Evolutionary conservation across 495 filamentous ascomycete species (phyloP).

Genomic region (Podospora didyma): DNA sequence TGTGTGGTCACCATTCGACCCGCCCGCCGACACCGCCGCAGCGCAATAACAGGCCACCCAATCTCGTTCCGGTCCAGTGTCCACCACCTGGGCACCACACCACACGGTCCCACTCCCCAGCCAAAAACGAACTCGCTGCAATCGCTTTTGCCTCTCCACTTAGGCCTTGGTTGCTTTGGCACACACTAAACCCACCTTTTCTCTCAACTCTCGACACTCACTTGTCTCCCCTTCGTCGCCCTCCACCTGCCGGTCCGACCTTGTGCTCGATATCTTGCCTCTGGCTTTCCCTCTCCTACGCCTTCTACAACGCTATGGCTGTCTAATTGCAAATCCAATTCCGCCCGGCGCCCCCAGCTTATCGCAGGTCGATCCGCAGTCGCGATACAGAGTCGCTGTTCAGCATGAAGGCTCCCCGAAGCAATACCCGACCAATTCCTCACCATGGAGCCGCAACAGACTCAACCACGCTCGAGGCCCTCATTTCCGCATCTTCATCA

Average conservation of each 20-base stretch:
- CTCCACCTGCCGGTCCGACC: constrained; percentile 1
- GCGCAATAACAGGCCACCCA: constrained; percentile 12
- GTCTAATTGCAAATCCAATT: constrained; percentile 20
- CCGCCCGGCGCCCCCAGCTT: background rate
- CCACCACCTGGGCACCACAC: background rate
- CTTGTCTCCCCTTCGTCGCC: background rate
- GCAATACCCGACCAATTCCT: constrained; percentile 18
- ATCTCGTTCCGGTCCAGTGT: constrained; percentile 6
- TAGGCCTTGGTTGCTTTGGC: constrained; percentile 2
- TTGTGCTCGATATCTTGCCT: background rate
- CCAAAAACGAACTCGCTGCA: background rate
- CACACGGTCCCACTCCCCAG: constrained; percentile 3
- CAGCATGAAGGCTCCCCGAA: constrained; percentile 29
- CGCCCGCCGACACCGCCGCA: constrained; percentile 20
- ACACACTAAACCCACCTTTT: constrained; percentile 7
- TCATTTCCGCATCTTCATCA: constrained; percentile 36
- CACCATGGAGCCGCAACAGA: constrained; percentile 32
- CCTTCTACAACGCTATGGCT: constrained; percentile 12
- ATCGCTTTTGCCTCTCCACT: constrained; percentile 9
- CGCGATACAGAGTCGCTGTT: constrained; percentile 12
- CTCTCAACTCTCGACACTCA: background rate
- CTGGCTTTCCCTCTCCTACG: background rate
- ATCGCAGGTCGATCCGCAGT: constrained; percentile 7
- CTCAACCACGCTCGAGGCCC: constrained; percentile 27
- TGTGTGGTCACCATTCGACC: background rate